These are phyloP conservation scores for Acanthamoeba quina DNA, from an alignment of 208 protist genomes.

Conservation along the genomic window DNA sequence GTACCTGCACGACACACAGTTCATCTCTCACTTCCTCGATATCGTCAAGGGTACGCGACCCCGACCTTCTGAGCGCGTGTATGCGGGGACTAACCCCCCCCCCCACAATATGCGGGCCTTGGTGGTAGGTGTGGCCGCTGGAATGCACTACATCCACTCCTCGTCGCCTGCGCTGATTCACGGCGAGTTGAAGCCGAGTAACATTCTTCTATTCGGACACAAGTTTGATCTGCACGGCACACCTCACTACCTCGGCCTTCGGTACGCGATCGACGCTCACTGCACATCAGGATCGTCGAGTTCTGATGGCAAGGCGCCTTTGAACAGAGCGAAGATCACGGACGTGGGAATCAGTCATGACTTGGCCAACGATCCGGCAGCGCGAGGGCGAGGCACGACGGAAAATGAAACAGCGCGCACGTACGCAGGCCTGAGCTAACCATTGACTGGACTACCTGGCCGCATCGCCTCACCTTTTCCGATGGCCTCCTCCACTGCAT, in stretches of 20 bases:
- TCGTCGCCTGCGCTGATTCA: neutral
- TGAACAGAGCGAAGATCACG: neutral
- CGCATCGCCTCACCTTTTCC: neutral
- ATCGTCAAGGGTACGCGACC: constrained; percentile 21
- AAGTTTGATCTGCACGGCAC: constrained; percentile 25
- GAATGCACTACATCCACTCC: neutral
- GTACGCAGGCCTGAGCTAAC: neutral
- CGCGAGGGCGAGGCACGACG: neutral
- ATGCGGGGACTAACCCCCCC: no score
- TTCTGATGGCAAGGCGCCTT: neutral
- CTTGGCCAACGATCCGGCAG: neutral
- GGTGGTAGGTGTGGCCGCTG: neutral
- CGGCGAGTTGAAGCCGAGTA: constrained; percentile 34
- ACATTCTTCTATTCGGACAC: constrained; percentile 45
- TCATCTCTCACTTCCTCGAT: constrained; percentile 19
- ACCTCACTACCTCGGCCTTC: constrained; percentile 13
- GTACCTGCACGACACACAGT: constrained; percentile 42
- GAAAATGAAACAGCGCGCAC: neutral
- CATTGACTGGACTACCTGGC: neutral
- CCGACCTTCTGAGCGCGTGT: neutral
- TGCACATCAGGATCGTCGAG: neutral
- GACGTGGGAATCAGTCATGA: neutral
- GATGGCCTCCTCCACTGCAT: neutral
- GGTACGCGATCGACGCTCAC: neutral
- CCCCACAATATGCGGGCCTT: neutral